Evolutionary conservation across 2,329 filamentous ascomycete species (phyloP), one percentile per base, ranked within the genome.

Genomic region (Drechslerella coelobrocha): DNA sequence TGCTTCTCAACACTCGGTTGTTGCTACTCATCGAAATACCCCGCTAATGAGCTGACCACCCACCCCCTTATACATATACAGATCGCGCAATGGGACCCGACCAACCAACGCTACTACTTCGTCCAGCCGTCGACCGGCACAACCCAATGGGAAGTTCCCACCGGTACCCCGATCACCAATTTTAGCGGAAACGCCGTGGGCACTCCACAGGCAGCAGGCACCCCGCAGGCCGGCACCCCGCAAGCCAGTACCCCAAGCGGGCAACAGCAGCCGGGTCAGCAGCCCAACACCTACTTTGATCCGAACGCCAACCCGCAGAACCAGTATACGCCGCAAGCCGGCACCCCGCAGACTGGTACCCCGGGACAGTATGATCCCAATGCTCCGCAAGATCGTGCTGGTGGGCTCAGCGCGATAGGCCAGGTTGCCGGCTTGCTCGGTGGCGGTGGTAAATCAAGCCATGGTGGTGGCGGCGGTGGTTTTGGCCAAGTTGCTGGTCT

Each of bases 51-150:
- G 14, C 37, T 23, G 34, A 51, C 10, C 29, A 47, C 37, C 31
- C 21, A 24, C 27, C 41, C 29, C 43, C 52, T 29, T 56, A 12
- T 39, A 26, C 17, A 24, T 23, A 19, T 17, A 14, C 72, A 75
- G 75, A 75, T 76, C 52, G 74, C 75, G 21, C 75, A 76, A 72
- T 76, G 75, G 75, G 75, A 76, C 50, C 75, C 75, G n/a, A 68
- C 47, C 47, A 73, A 62, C 43, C 73, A 76, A 54, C 73, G 74
- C 27, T 76, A 76, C 47, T 76, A 76, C 60, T 76, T 65, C 48
- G 75, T 76, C 24, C 74, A 76, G 52, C 73, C 74, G 26, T 59
- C 74, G 8, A 76, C 74, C 19, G 74, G 73, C n/a, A 73, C 68
- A 34, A 75, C 73, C 19, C 74, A 73, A 50, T 76, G 75, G 75